Conservation (phyloP, 352 stramenopile species). For the Globisporangium apiculatum region DNA sequence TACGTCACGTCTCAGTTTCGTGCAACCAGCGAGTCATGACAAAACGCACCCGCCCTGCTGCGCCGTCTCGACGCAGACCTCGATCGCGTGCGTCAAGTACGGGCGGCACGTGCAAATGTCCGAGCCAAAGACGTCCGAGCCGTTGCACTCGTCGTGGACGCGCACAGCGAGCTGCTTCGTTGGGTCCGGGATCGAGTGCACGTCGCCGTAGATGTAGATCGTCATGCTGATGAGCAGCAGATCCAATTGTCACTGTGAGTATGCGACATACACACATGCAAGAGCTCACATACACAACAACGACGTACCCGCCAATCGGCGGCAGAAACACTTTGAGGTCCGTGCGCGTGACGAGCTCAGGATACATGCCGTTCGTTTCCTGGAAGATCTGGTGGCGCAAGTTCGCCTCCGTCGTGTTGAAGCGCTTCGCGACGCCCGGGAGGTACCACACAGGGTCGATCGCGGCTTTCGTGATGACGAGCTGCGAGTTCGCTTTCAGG, state of each 20-base stretch:
- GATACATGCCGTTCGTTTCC: slow-evolving; percentile 99
- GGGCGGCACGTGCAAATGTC: slow-evolving; percentile 99
- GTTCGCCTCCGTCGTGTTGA: slow-evolving; percentile 94
- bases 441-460: slow-evolving; percentile 99
- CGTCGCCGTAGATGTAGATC: slow-evolving; percentile 99
- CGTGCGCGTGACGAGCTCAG: slow-evolving; percentile 96
- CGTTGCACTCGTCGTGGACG: slow-evolving; percentile 99
- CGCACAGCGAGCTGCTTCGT: slow-evolving; percentile 95
- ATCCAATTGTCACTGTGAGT: too few species aligned
- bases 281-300: not conserved
- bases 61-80: slow-evolving; percentile 97
- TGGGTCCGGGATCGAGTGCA: slow-evolving; percentile 95
- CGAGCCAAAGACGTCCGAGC: slow-evolving; percentile 96
- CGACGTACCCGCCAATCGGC: slow-evolving; percentile 92
- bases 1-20: not conserved
- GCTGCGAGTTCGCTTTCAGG: slow-evolving; percentile 85
- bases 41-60: slow-evolving; percentile 89
- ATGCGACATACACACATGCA: not conserved
- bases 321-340: slow-evolving; percentile 99
- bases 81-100: slow-evolving; percentile 98
- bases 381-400: slow-evolving; percentile 97
- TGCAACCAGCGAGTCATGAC: not conserved
- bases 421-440: slow-evolving; percentile 96
- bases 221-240: slow-evolving; percentile 36
- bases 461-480: slow-evolving; percentile 95